phyloP scores from a whole-genome alignment of 768 basidiomycete species.

The Porphyrellus cyaneotinctus region DNA sequence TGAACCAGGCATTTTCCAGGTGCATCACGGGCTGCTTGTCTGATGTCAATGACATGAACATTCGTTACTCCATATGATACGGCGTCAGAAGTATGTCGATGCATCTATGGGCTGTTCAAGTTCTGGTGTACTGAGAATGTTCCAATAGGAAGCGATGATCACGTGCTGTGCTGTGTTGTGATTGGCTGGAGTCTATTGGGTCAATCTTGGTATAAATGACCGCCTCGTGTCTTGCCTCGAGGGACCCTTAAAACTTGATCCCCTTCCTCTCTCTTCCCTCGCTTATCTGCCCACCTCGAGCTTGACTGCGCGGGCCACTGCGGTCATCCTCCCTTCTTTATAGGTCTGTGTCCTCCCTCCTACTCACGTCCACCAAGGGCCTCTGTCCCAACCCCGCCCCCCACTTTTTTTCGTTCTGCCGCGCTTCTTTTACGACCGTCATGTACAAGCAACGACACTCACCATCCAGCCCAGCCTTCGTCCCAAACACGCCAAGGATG shows the following conservation, averaged over 20 bases:
- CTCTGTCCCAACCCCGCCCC: neutral
- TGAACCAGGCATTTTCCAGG: neutral
- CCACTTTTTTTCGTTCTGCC: conserved; percentile 13
- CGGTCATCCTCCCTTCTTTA: conserved; percentile 18
- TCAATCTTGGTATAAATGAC: neutral
- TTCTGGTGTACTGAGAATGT: too few species aligned
- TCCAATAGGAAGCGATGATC: conserved; percentile 1
- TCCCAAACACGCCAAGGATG: conserved; percentile 24
- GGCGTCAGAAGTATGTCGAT: neutral
- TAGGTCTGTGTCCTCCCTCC: conserved; percentile 11
- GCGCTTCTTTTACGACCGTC: conserved; percentile 25
- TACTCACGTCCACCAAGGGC: neutral
- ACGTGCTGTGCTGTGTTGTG: conserved; percentile 16
- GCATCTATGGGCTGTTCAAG: too few species aligned
- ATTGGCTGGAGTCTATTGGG: conserved; percentile 23
- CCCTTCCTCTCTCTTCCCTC: neutral
- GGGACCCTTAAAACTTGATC: conserved; percentile 18
- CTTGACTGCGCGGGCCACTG: conserved; percentile 26
- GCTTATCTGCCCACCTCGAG: conserved; percentile 17
- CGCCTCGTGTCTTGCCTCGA: conserved; percentile 30
- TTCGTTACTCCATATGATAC: neutral
- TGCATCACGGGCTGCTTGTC: too few species aligned
- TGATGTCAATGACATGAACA: too few species aligned
- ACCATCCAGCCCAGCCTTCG: conserved; percentile 10
- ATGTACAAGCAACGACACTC: conserved; percentile 22